Base-by-base conservation (phyloP, 2,329 filamentous ascomycete genomes). In the Plenodomus lindquistii region DNA sequence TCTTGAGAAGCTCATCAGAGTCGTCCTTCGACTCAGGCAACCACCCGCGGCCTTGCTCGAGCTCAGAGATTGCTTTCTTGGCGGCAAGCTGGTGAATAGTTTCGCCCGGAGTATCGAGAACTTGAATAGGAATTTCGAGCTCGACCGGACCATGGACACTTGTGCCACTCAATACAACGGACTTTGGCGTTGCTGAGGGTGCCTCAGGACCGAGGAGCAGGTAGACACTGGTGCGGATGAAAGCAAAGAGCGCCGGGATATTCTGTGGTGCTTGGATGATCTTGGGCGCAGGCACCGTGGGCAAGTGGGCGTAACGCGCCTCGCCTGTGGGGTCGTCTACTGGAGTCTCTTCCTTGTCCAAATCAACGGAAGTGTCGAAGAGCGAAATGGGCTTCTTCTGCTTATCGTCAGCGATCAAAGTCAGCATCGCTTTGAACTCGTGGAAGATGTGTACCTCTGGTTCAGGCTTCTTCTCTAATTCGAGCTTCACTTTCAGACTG, bases 21-120 rank as follows among this genome's bases (percentile, higher is more conserved):
- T 78, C 77, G 15, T 84, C 71, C 35, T 57, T 66, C 4, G 66
- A 63, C 37, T 63, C 60, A 7, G 56, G 46, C 1, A 77, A 62
- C 85, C 87, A 90, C 11, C 87, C 87, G 19, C 85, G 79, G 0
- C 83, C 82, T 64, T 88, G 81, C 67, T 91, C 87, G 0, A 91
- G 79, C 54, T 91, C 88, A 39, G 82, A 76, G 15, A 86, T 77
- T 2, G 84, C 84, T 65, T 86, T 88, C 45, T 83, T 82, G 0
- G 85, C 86, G 1, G 86, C 86, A 0, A 91, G 81, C 57, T 88
- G 85, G 63, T 91, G 87, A 36, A 90, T 81, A 0, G 81, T 86
- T 42, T 81, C 71, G 2, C 76, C 77, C 24, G 72, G 75, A 0
- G 72, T 64, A 0, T 75, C 56, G 0, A 82, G 67, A 2, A 75